Percentiles rank a stretch among this genome's conserved stretches.
Conservation (phyloP, 1,284 basidiomycete genomes). For the Cutaneotrichosporon spelunceum region DNA sequence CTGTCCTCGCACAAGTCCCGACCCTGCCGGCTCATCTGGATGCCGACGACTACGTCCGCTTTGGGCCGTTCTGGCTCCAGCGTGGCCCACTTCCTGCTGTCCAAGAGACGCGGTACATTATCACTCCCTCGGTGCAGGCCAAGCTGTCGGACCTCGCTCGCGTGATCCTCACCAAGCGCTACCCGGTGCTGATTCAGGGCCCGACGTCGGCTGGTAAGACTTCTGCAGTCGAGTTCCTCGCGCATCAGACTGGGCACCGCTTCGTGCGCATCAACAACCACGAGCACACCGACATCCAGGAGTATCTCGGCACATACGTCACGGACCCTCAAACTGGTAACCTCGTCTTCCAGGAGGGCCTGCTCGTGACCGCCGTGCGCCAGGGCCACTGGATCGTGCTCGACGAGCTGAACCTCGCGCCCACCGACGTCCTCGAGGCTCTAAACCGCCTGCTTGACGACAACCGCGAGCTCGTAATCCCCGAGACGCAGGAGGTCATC, state of each 20-base stretch:
- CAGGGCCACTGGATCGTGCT: constrained; percentile 97
- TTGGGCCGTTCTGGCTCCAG: constrained; percentile 89
- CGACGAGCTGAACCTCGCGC: constrained; percentile 95
- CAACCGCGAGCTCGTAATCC: constrained; percentile 92
- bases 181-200: constrained; percentile 95
- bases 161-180: constrained; percentile 81
- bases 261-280: constrained; percentile 99
- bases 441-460: constrained; percentile 95
- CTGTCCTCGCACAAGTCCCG: constrained; percentile 69
- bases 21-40: constrained; percentile 57
- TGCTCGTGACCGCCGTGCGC: constrained; percentile 87
- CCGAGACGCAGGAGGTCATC: constrained; percentile 94
- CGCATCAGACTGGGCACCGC: constrained; percentile 85
- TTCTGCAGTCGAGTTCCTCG: constrained; percentile 93
- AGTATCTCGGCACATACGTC: constrained; percentile 95
- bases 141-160: constrained; percentile 91
- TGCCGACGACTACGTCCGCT: constrained; percentile 67
- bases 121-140: constrained; percentile 93
- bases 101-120: constrained; percentile 74
- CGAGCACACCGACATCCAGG: constrained; percentile 98
- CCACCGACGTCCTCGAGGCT: constrained; percentile 96
- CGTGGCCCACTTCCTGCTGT: constrained; percentile 61
- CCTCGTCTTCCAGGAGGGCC: constrained; percentile 88
- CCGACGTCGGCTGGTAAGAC: constrained; percentile 98
- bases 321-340: constrained; percentile 90